Base-by-base conservation (phyloP, 1,139 yeast species). In the Starmera stellimalicola region DNA sequence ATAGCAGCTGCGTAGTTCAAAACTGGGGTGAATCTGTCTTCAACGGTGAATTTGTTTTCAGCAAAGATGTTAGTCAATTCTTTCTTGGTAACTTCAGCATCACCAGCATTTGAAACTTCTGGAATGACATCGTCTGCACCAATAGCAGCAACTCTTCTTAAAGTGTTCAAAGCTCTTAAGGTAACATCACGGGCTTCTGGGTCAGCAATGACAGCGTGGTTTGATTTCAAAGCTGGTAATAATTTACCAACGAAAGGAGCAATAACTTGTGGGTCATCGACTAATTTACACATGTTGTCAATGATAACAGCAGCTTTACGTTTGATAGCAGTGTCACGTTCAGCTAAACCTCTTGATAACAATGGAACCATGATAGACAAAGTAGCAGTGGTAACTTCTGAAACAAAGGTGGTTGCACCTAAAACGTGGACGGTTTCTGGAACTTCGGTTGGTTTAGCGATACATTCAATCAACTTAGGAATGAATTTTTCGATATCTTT, bases 261-360 rank as follows among this genome's bases (percentile, higher is more conserved):
- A 70, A 91, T 94, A 61, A 91, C 91, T 74, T 91, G 97, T 54
- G 98, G 98, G 65, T 91, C 98, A 62, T 91, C 97, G 71, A 91
- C 98, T 70, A 91, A 84, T 74, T 91, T 91, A 83, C 98, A 91
- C 98, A 91, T 91, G 94, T 91, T 91, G 68, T 91, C 98, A 58
- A 88, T 83, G 68, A 91, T 91, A 63, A 91, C 98, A 55, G 98
- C 98, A 58, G 97, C 81, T 77, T 91, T 91, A 78, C 98, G 88
- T 83, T 91, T 91, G 75, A 91, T 91, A 54, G 97, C 75, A 53
- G 98, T 91, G 58, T 91, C 98, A 77, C 98, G 93, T 75, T 91
- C 98, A 62, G 94, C 94, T 62, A 91, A 78, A 87, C 98, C 98
- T 82, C 98, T 88, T 54, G 94, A 77, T 65, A 91, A 78, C 64